These are phyloP conservation scores for Diatrype stigma DNA, from an alignment of 2,329 filamentous ascomycete species.

Conservation along the genomic window DNA sequence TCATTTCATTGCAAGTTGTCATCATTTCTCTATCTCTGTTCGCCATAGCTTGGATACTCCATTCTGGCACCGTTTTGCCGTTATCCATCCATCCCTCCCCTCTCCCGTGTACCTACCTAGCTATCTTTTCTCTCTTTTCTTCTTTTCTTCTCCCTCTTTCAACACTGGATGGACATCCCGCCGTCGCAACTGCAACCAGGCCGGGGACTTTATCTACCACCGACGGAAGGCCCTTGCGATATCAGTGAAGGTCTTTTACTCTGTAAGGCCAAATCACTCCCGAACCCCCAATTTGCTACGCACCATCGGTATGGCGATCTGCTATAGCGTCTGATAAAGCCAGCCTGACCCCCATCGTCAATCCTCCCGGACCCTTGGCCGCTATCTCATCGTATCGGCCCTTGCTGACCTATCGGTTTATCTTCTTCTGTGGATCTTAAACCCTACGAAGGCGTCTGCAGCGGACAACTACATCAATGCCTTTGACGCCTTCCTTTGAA, in stretches of 20 bases:
- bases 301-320: not conserved
- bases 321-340: not conserved
- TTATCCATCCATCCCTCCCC: not conserved
- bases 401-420: constrained; percentile 26
- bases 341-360: constrained; percentile 1
- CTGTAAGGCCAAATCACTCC: not conserved
- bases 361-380: constrained; percentile 5
- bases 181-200: not conserved
- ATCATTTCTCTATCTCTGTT: too few species aligned
- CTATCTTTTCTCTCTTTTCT: not conserved
- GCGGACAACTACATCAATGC: constrained; percentile 6
- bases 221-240: not conserved
- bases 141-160: not conserved
- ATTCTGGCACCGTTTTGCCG: too few species aligned
- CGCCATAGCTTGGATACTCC: too few species aligned
- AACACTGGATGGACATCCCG: not conserved
- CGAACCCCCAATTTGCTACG: not conserved
- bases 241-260: too few species aligned
- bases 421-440: constrained; percentile 22
- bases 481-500: not conserved
- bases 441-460: not conserved
- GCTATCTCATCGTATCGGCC: constrained; percentile 19
- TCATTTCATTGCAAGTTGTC: too few species aligned
- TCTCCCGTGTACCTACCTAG: too few species aligned
- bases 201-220: not conserved